phyloP scores from a whole-genome alignment of 345 rosid genomes.

The Lumnitzera racemosa region DNA sequence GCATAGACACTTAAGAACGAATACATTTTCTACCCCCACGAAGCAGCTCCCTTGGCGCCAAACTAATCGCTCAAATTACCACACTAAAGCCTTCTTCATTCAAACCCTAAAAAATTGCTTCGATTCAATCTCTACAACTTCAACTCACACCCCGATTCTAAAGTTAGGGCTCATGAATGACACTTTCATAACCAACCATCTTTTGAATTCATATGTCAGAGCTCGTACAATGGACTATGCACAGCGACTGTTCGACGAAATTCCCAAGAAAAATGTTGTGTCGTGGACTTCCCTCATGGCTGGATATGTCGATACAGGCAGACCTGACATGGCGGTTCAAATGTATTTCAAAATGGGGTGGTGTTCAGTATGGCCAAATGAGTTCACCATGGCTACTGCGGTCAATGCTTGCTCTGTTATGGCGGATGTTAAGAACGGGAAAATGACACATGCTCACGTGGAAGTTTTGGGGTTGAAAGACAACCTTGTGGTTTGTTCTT shows the following conservation, averaged over 20 bases:
- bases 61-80: conserved; percentile 12
- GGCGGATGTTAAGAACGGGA: conserved; percentile 38
- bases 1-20: conserved; percentile 4
- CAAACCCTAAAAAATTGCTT: conserved; percentile 28
- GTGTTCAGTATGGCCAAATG: conserved; percentile 40
- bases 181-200: conserved; percentile 36
- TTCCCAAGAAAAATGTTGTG: conserved; percentile 62
- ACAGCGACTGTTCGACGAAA: conserved; percentile 53
- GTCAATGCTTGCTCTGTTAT: conserved; percentile 54
- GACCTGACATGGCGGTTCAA: conserved; percentile 28
- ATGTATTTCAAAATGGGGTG: conserved; percentile 32
- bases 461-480: conserved; percentile 34
- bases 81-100: conserved; percentile 15
- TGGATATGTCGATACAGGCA: conserved; percentile 31
- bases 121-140: conserved; percentile 16
- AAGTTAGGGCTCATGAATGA: conserved; percentile 35
- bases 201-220: conserved; percentile 35
- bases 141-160: conserved; percentile 21
- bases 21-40: conserved; percentile 6
- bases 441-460: conserved; percentile 45
- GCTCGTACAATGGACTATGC: conserved; percentile 23
- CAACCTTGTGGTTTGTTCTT: conserved; percentile 57
- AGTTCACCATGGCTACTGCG: conserved; percentile 50
- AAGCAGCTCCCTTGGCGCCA: conserved; percentile 23
- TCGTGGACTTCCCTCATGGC: conserved; percentile 69